phyloP scores from a whole-genome alignment of 2,329 filamentous ascomycete genomes.

The Lithohypha guttulata region DNA sequence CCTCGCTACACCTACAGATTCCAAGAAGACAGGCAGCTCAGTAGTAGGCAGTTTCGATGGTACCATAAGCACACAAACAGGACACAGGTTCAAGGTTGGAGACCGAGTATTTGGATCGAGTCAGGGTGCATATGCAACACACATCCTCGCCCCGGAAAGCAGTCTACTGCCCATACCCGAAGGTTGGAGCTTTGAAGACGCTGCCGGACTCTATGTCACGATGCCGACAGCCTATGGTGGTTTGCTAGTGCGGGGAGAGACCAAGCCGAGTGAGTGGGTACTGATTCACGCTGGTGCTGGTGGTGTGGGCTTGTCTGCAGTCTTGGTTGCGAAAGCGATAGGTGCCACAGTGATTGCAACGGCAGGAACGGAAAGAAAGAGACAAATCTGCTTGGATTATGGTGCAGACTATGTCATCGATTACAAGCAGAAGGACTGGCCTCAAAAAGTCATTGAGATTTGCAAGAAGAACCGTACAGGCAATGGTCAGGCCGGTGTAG shows the following conservation, averaged over 20 bases:
- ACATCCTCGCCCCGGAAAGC: slow-evolving; percentile 56
- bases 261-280: slow-evolving; percentile 74
- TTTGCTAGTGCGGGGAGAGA: slow-evolving; percentile 63
- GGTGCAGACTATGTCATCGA: slow-evolving; percentile 77
- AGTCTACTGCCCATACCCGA: slow-evolving; percentile 62
- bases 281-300: slow-evolving; percentile 87
- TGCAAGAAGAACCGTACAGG: slow-evolving; percentile 47
- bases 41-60: slow-evolving; percentile 28
- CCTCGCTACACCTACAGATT: slow-evolving; percentile 49
- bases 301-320: slow-evolving; percentile 80
- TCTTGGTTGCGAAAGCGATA: slow-evolving; percentile 86
- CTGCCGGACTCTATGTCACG: slow-evolving; percentile 82
- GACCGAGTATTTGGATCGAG: slow-evolving; percentile 75
- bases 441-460: slow-evolving; percentile 61
- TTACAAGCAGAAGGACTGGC: slow-evolving; percentile 62
- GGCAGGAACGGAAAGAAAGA: slow-evolving; percentile 68
- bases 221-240: slow-evolving; percentile 82
- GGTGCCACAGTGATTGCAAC: slow-evolving; percentile 91
- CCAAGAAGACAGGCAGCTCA: slow-evolving; percentile 6
- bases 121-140: slow-evolving; percentile 78
- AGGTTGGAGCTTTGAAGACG: slow-evolving; percentile 75
- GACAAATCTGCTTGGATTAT: slow-evolving; percentile 65
- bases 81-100: slow-evolving; percentile 60
- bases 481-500: slow-evolving; percentile 57
- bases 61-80: slow-evolving; percentile 16